Percentiles rank a stretch among this genome's conserved stretches.
Evolutionary conservation across 805 yeast genomes (phyloP).

Genomic region (Wickerhamiella brachini): DNA sequence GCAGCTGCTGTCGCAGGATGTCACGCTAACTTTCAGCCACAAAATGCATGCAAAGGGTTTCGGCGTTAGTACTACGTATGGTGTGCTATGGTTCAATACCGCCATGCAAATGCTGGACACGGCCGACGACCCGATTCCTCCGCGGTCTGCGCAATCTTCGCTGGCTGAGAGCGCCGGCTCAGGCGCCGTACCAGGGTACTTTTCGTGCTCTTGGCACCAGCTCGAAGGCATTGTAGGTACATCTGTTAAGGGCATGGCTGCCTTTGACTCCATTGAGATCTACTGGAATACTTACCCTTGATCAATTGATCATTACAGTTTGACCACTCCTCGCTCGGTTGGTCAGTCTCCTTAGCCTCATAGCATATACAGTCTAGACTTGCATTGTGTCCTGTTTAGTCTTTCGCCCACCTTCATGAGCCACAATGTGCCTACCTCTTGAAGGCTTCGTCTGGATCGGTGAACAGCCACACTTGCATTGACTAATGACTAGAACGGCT

Average conservation of each 20-base stretch:
- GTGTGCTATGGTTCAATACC: constrained; percentile 3
- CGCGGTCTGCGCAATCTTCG: background rate
- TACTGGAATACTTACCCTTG: constrained; percentile 5
- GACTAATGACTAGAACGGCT: too few relatives aligned
- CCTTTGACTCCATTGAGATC: constrained; percentile 12
- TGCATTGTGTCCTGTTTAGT: too few relatives aligned
- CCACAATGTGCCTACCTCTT: too few relatives aligned
- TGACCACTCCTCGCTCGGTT: too few relatives aligned
- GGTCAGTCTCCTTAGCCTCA: background rate
- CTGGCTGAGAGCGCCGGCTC: background rate
- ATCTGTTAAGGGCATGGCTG: constrained; percentile 4
- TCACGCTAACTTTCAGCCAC: constrained; percentile 1
- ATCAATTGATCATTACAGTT: too few relatives aligned
- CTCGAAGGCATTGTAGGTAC: constrained; percentile 12
- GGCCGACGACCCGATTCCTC: background rate
- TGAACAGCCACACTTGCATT: too few relatives aligned
- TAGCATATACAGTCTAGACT: too few relatives aligned
- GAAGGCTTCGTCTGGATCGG: too few relatives aligned
- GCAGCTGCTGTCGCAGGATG: constrained; percentile 1
- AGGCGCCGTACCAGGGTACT: background rate
- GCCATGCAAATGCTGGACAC: constrained; percentile 1
- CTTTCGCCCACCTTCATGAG: too few relatives aligned
- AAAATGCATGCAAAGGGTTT: constrained; percentile 1
- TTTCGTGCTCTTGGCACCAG: constrained; percentile 10
- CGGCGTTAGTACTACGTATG: constrained; percentile 2